Base-by-base conservation (phyloP, 148 eudicot species). In the Rhododendron griersonianum region DNA sequence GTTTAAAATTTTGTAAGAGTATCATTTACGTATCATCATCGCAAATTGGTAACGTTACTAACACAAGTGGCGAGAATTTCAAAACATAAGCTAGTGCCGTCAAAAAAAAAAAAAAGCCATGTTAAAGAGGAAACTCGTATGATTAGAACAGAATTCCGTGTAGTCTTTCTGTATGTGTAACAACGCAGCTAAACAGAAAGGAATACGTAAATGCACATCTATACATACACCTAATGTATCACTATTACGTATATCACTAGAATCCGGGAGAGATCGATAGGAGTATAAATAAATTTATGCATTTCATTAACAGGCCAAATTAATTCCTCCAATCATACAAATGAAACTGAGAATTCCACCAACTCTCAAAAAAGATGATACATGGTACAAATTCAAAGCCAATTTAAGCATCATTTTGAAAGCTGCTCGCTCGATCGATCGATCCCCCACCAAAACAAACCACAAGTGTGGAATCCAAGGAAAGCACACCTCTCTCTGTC, bases 391-490 rank as follows among this genome's bases (percentile, higher is more conserved):
- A 57, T 19, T 61, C 86, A 87, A 77, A 45, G 75, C 84, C 18
- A 53, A 35, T 6, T 6, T 41, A 74, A 39, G 69, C 44, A 35
- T 37, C 78, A 74, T 37, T 35, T 74, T 41, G n/a, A 74, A 74
- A 74, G 78, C 78, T 74, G n/a, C 45, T 6, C 78, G 45, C 30
- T 30, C 30, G 30, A 30, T 30, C 30, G 30, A 30, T 30, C 30
- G n/a, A 41, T 41, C 45, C 78, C 16, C 78, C 78, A 74, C 47
- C 16, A 7, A 35, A 74, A 5, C 9, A 37, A 74, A 15, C 78
- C 45, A 10, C 2, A 85, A 81, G 35, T 85, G 47, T 80, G 78
- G 89, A 79, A 89, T 90, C 91, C 91, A 90, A 90, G 84, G 89
- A 39, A 74, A 41, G 78, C 78, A 80, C 39, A 47, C 18, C 21